Percentiles rank a stretch among this genome's conserved stretches.
These are phyloP conservation scores for Apiotrichum gamsii DNA, from an alignment of 1,284 basidiomycete species.

Conservation along the genomic window DNA sequence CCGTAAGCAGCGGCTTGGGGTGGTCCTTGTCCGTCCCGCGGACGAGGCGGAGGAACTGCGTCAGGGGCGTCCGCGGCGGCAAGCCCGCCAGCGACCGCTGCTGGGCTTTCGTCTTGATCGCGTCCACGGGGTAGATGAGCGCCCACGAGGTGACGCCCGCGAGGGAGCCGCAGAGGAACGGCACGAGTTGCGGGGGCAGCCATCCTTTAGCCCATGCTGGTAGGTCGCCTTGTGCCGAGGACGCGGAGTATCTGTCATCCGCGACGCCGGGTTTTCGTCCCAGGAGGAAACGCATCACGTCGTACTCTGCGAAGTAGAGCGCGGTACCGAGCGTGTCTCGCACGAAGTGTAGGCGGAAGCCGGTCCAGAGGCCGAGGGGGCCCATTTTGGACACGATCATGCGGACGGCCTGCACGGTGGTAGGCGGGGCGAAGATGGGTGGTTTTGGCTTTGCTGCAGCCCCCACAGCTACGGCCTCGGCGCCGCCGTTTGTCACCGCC, in stretches of 20 bases:
- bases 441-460: neutral
- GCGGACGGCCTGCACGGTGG: slow-evolving; percentile 40
- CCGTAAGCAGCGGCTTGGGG: slow-evolving; percentile 40
- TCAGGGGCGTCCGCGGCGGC: slow-evolving; percentile 32
- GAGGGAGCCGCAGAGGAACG: slow-evolving; percentile 44
- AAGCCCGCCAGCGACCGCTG: slow-evolving; percentile 43
- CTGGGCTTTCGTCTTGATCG: slow-evolving; percentile 48
- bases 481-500: neutral
- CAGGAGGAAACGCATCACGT: slow-evolving; percentile 43
- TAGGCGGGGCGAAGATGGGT: slow-evolving; percentile 29
- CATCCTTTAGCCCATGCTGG: slow-evolving; percentile 42
- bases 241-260: slow-evolving; percentile 3
- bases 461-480: too few species aligned
- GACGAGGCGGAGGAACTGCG: slow-evolving; percentile 41
- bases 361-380: slow-evolving; percentile 37
- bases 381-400: slow-evolving; percentile 34
- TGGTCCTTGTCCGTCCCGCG: slow-evolving; percentile 38
- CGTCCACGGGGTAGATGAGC: slow-evolving; percentile 47
- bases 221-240: slow-evolving; percentile 33
- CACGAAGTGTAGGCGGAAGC: slow-evolving; percentile 42
- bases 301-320: slow-evolving; percentile 48
- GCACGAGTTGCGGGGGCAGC: slow-evolving; percentile 38
- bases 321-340: slow-evolving; percentile 46
- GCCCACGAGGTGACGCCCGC: slow-evolving; percentile 48
- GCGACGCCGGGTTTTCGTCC: slow-evolving; percentile 18